Evolutionary conservation across 257 asterid species (phyloP), one percentile per base, ranked within the genome.

Genomic region (Penstemon newberryi): DNA sequence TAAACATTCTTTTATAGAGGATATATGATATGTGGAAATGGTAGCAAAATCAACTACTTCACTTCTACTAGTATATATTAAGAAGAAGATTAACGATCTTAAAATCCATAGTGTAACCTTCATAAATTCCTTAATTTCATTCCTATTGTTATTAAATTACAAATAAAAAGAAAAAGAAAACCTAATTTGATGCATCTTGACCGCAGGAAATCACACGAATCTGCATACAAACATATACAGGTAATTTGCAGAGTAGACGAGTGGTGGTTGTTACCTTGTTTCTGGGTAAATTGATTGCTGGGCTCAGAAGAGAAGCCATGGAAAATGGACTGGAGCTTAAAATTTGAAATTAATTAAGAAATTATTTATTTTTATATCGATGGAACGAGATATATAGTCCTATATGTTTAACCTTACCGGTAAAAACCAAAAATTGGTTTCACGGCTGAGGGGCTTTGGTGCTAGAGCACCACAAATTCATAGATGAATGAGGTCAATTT

Each of bases 241-340:
- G 25, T 54, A 45, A 53, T 11, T 10, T 2, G 50, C 43, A 42
- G 10, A 56, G 8, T n/a, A 2, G 51, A 53, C 13, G 69, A 50
- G 37, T 47, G 47, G 55, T 0, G 12, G 3, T 19, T n/a, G 49
- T 54, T 77, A 85, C 90, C 89, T 86, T 82, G 75, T 70, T 80
- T 43, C 60, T 67, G 51, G 79, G 83, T 61, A 81, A 70, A 65
- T 74, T 79, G 46, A 79, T 79, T 56, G 86, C 72, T 68, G 90
- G 82, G 77, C 54, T 79, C 63, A 80, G 78, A 41, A 88, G 75
- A 80, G 89, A 84, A 80, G 92, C 92, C 95, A 86, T 88, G 73
- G 68, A 39, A 46, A 7, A 46, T 4, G 52, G 3, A 3, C 3
- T 73, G 67, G 57, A 66, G 73, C 55, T 62, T 39, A 3, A 65